Evolutionary conservation across 2,329 filamentous ascomycete genomes (phyloP), one percentile per base, ranked within the genome.

Genomic region (Fusarium sp.): DNA sequence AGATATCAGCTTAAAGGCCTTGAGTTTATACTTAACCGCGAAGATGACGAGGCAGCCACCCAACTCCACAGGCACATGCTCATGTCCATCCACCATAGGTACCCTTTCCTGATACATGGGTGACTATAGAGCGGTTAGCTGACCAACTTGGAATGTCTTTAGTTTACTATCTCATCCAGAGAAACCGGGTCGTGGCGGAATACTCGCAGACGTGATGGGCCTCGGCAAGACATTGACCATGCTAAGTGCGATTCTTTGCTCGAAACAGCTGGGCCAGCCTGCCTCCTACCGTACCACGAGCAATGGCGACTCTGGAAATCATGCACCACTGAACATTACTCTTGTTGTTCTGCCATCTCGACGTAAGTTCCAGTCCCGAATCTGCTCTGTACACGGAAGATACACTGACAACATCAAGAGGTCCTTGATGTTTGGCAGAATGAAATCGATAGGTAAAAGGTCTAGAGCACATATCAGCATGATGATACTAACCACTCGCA

Each of bases 261-360:
- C 61, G 0, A 65, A 7, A 1, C 14, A 12, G 22, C 4, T 47
- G 0, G 4, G 0, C 0, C 2, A 13, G 1, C 8, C 5, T 3
- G 10, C 20, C 9, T 3, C 5, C 0, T 3, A 5, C 0, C 7
- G 10, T 1, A 12, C 0, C 8, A 12, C 1, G 13, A 6, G 6
- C 3, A 22, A 9, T 0, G 12, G 16, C 1, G 1, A 2, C 0
- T 0, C 3, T n/a, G 0, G 1, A 0, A 1, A 58, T 1, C 0
- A 26, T n/a, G 0, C 3, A 7, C 2, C 4, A 1, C 1, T 12
- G 12, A 18, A 4, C 3, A 26, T 10, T 0, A 35, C 38, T 3
- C 51, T 67, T 6, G 1, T 65, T 30, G 53, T 65, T 13, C 4
- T 68, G 1, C 47, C 65, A 7, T 68, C 65, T 36, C 22, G 53